Conservation (phyloP, 306 rosid genomes). For the Adenanthera pavonina region DNA sequence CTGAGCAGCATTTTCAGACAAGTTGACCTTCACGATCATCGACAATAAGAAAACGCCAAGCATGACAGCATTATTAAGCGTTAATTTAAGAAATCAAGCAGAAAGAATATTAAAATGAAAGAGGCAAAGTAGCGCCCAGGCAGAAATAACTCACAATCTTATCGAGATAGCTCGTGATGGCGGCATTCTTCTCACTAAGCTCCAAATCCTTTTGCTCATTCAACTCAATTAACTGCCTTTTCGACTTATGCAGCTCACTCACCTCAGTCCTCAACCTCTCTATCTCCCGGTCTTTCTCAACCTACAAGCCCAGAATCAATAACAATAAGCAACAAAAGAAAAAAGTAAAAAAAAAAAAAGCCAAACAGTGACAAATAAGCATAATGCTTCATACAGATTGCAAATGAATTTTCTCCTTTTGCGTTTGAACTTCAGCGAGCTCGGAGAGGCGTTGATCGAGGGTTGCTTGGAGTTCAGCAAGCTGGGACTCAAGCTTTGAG, state of each 20-base stretch:
- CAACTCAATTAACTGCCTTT: slow-evolving; percentile 79
- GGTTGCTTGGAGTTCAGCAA: slow-evolving; percentile 67
- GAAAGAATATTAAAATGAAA: slow-evolving; percentile 5
- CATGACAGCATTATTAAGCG: not conserved
- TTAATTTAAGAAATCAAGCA: slow-evolving; percentile 13
- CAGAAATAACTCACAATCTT: slow-evolving; percentile 70
- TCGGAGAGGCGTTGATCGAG: slow-evolving; percentile 64
- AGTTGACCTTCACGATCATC: slow-evolving; percentile 56
- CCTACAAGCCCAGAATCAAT: slow-evolving; percentile 51
- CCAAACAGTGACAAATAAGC: not conserved
- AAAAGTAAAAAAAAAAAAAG: not conserved
- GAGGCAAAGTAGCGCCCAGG: not conserved
- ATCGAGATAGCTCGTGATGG: slow-evolving; percentile 80
- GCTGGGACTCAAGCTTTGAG: slow-evolving; percentile 73
- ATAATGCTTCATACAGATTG: slow-evolving; percentile 54
- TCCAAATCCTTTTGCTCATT: slow-evolving; percentile 73
- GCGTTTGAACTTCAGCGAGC: slow-evolving; percentile 60
- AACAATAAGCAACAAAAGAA: not conserved
- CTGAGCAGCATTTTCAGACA: slow-evolving; percentile 69
- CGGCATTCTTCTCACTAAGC: slow-evolving; percentile 76
- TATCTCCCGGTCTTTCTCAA: slow-evolving; percentile 83
- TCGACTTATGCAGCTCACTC: slow-evolving; percentile 78
- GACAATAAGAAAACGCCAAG: slow-evolving; percentile 18
- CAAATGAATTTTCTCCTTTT: slow-evolving; percentile 64
- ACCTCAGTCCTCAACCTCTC: slow-evolving; percentile 81